These are phyloP conservation scores for Lipomyces yarrowii DNA, from an alignment of 1,139 yeast genomes.

Conservation along the genomic window DNA sequence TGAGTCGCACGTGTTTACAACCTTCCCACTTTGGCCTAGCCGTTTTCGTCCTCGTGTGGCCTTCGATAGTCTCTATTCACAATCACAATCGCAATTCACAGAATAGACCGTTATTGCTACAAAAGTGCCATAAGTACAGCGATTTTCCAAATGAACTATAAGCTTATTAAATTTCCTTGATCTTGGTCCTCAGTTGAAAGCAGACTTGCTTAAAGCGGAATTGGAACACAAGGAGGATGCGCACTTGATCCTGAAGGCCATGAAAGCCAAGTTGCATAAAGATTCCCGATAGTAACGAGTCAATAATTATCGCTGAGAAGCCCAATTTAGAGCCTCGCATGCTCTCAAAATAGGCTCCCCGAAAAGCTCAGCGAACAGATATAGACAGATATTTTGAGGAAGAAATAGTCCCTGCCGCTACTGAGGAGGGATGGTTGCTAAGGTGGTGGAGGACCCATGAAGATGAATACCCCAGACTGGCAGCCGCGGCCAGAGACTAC, in stretches of 20 bases:
- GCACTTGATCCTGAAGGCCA: background rate
- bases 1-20: background rate
- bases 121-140: background rate
- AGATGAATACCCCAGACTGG: too few species aligned
- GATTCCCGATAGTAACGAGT: background rate
- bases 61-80: too few species aligned
- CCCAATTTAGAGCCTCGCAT: background rate
- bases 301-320: background rate
- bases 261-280: background rate
- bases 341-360: slow-evolving; percentile 4
- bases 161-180: background rate
- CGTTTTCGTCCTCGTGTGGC: too few species aligned
- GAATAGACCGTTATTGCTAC: too few species aligned
- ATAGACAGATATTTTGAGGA: slow-evolving; percentile 1
- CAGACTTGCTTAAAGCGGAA: background rate
- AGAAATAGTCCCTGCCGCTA: background rate
- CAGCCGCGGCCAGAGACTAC: too few species aligned
- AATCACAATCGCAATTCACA: too few species aligned
- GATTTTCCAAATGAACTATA: background rate
- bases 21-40: too few species aligned
- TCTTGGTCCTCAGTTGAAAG: slow-evolving; percentile 3
- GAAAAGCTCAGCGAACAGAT: background rate
- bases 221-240: background rate
- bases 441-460: too few species aligned
- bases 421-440: too few species aligned